These are phyloP conservation scores for Epichloe gansuensis DNA, from an alignment of 2,329 filamentous ascomycete genomes.

Conservation along the genomic window DNA sequence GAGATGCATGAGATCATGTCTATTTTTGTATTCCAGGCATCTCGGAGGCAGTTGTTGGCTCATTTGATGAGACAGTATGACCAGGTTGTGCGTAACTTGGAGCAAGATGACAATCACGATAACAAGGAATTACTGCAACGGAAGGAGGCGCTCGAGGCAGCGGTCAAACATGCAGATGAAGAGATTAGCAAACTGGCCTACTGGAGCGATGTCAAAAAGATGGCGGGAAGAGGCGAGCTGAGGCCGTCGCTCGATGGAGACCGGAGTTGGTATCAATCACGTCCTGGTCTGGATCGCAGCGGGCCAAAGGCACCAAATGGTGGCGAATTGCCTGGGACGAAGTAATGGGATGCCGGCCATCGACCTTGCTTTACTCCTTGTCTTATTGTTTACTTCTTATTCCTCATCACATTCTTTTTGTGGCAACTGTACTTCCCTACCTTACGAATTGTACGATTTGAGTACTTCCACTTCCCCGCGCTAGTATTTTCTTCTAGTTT, in stretches of 20 bases:
- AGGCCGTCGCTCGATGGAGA: slow-evolving; percentile 29
- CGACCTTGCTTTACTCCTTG: not conserved
- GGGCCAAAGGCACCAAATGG: slow-evolving; percentile 30
- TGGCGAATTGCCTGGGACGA: slow-evolving; percentile 6
- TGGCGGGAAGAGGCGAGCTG: slow-evolving; percentile 43
- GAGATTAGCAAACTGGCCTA: slow-evolving; percentile 75
- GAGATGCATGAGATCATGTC: slow-evolving; percentile 79
- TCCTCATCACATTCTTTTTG: not conserved
- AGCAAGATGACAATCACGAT: slow-evolving; percentile 27
- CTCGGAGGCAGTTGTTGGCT: slow-evolving; percentile 62
- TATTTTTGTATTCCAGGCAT: slow-evolving; percentile 80
- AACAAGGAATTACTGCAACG: slow-evolving; percentile 25
- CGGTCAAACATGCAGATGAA: slow-evolving; percentile 63
- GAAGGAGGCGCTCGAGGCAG: slow-evolving; percentile 58
- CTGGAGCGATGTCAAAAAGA: slow-evolving; percentile 72
- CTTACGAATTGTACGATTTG: not conserved
- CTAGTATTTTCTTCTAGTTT: not conserved
- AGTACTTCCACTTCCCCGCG: not conserved
- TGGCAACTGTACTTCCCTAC: not conserved
- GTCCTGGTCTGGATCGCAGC: slow-evolving; percentile 42
- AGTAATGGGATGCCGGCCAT: not conserved
- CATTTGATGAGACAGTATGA: slow-evolving; percentile 50
- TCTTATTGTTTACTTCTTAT: not conserved
- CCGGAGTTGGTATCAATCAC: slow-evolving; percentile 26
- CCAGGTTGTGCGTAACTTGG: slow-evolving; percentile 25